These are phyloP conservation scores for Didymella sp. DNA, from an alignment of 2,329 filamentous ascomycete species.

Conservation along the genomic window DNA sequence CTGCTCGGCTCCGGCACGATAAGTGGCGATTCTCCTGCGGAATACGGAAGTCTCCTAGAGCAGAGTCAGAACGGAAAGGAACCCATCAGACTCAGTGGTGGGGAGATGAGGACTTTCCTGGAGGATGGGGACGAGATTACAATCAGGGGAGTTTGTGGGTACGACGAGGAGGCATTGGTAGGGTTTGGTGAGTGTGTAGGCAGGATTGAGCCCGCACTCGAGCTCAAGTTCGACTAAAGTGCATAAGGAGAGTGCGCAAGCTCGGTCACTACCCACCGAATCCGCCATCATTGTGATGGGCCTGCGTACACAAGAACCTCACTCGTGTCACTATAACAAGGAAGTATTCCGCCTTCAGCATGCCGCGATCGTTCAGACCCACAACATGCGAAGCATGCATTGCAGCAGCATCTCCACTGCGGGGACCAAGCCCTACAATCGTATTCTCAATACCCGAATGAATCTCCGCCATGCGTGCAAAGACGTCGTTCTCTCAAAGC, in stretches of 20 bases:
- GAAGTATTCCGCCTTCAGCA: conserved; percentile 13
- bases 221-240: conserved; percentile 28
- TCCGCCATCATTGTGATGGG: not conserved
- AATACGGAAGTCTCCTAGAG: conserved; percentile 74
- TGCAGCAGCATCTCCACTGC: not conserved
- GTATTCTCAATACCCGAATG: not conserved
- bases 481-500: not conserved
- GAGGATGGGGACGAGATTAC: conserved; percentile 76
- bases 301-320: too few species aligned
- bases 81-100: conserved; percentile 66
- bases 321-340: not conserved
- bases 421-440: not conserved
- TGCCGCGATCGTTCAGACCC: not conserved
- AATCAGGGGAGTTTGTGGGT: conserved; percentile 70
- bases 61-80: conserved; percentile 73
- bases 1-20: conserved; percentile 82
- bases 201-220: conserved; percentile 58
- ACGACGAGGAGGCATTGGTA: conserved; percentile 68
- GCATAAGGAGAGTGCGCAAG: not conserved
- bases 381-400: conserved; percentile 8
- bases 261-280: not conserved
- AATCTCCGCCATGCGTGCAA: conserved; percentile 2
- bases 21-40: conserved; percentile 64
- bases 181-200: conserved; percentile 79
- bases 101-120: conserved; percentile 73